Base-by-base conservation (phyloP, 2,329 filamentous ascomycete species). In the Fusarium vanettenii region DNA sequence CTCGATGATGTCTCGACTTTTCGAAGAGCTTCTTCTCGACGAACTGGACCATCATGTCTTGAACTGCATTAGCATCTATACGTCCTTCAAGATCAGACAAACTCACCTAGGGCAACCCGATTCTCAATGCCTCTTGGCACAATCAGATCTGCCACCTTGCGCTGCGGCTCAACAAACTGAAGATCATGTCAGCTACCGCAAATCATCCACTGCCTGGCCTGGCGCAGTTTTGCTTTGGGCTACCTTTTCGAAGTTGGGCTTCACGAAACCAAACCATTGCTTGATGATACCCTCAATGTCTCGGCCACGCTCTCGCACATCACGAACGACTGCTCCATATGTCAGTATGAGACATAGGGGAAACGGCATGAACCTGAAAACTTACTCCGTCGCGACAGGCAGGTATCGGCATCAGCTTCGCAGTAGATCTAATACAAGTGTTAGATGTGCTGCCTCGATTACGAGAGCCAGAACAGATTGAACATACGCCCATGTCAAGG, bases 281-380 rank as follows among this genome's bases (percentile, higher is more conserved):
- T 98, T 98, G 82, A 99, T 95, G 79, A 95, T 96, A 45, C 97
- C 97, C 81, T 98, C 94, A 66, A 98, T 93, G 79, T 98, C 96
- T 80, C 97, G 90, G 4, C 94, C 96, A 79, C 97, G 92, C 79
- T 98, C 94, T 78, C 91, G 91, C 25, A 98, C 94, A 84, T 99
- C 97, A 79, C 97, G 93, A 41, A 95, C 86, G 76, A 97, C 93
- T 95, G 71, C 1, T 39, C 25, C 41, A 76, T 64, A 76, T 35
- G 48, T 20, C 64, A 77, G 18, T 71, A 67, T 22, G 41, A 11
- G 20, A 39, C 10, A 25, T 20, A 33, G 3, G 31, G 31, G 33
- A 27, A 39, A 14, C 56, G 18, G 9, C 22, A 41, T 22, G 20
- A 25, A 57, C 3, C 7, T 3, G 45, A 35, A 25, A 31, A 82